These are phyloP conservation scores for Batkoa obscura DNA, from an alignment of 371 early-diverging fungal species.

Conservation along the genomic window DNA sequence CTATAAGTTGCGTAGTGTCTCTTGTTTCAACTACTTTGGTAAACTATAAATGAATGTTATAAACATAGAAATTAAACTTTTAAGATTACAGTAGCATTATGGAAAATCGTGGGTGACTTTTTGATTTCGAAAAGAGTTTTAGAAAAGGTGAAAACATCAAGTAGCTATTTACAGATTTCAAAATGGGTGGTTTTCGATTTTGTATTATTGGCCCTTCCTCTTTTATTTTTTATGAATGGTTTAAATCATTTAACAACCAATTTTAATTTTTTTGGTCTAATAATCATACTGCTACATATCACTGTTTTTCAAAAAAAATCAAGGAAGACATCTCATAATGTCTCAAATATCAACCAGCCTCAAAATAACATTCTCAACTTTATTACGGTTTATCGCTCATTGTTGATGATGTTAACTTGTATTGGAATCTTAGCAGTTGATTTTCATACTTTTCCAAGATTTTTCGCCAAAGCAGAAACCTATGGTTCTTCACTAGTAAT, in stretches of 20 bases:
- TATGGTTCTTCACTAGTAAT: constrained; percentile 79
- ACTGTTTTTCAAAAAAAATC: constrained; percentile 5
- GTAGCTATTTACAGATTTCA: neutral
- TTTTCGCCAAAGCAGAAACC: constrained; percentile 81
- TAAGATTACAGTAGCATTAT: neutral
- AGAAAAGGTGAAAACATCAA: neutral
- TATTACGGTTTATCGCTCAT: constrained; percentile 53
- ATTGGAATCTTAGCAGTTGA: constrained; percentile 85
- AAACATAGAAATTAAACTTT: no score
- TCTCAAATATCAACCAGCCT: neutral
- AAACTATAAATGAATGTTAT: no score
- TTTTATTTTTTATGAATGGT: neutral
- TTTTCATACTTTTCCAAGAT: constrained; percentile 79
- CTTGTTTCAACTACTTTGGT: neutral
- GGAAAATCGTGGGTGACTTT: neutral
- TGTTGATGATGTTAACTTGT: constrained; percentile 60
- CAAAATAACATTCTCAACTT: constrained; percentile 15
- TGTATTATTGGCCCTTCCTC: neutral
- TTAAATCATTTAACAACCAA: neutral
- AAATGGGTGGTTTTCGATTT: neutral
- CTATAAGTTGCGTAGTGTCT: neutral
- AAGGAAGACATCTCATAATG: constrained; percentile 5
- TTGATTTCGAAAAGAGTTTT: neutral
- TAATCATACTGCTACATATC: constrained; percentile 3
- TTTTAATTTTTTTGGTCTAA: neutral